These are phyloP conservation scores for Hyaloscypha hepaticicola DNA, from an alignment of 495 filamentous ascomycete species.

Conservation along the genomic window DNA sequence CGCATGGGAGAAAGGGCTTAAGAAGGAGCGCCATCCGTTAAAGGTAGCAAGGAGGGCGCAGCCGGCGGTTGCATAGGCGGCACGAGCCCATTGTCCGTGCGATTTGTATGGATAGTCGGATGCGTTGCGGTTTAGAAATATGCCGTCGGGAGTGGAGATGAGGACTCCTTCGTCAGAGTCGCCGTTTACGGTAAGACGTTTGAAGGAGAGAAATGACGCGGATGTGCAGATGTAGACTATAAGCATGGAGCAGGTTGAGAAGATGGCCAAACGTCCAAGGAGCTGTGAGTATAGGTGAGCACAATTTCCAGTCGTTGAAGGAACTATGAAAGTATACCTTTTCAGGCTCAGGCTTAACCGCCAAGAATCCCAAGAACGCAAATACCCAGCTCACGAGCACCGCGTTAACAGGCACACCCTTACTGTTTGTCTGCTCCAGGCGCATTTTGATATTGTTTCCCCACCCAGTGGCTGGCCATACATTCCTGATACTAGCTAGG, in stretches of 20 bases:
- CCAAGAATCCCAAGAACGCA: slow-evolving; percentile 34
- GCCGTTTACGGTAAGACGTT: slow-evolving; percentile 31
- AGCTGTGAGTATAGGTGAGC: slow-evolving; percentile 16
- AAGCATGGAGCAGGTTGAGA: slow-evolving; percentile 42
- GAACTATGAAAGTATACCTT: slow-evolving; percentile 2
- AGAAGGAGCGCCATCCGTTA: slow-evolving; percentile 42
- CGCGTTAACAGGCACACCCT: slow-evolving; percentile 29
- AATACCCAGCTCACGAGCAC: slow-evolving; percentile 45
- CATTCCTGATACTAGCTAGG: slow-evolving; percentile 32
- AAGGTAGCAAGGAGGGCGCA: slow-evolving; percentile 42
- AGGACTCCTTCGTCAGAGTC: slow-evolving; percentile 3
- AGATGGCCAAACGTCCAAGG: slow-evolving; percentile 37
- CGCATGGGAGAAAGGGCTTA: slow-evolving; percentile 4
- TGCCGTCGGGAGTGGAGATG: slow-evolving; percentile 27
- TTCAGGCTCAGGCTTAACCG: slow-evolving; percentile 13
- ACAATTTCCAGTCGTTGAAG: neutral
- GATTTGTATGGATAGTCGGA: slow-evolving; percentile 44
- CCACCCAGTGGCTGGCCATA: slow-evolving; percentile 15
- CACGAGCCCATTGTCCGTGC: slow-evolving; percentile 42
- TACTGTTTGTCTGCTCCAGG: slow-evolving; percentile 33
- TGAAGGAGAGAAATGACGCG: slow-evolving; percentile 40
- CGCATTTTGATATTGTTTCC: slow-evolving; percentile 24
- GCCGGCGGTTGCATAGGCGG: slow-evolving; percentile 39
- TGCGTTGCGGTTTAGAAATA: slow-evolving; percentile 41
- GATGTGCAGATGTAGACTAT: slow-evolving; percentile 43